Conservation (phyloP, 2,329 filamentous ascomycete species). For the Lachnellula subtilissima region DNA sequence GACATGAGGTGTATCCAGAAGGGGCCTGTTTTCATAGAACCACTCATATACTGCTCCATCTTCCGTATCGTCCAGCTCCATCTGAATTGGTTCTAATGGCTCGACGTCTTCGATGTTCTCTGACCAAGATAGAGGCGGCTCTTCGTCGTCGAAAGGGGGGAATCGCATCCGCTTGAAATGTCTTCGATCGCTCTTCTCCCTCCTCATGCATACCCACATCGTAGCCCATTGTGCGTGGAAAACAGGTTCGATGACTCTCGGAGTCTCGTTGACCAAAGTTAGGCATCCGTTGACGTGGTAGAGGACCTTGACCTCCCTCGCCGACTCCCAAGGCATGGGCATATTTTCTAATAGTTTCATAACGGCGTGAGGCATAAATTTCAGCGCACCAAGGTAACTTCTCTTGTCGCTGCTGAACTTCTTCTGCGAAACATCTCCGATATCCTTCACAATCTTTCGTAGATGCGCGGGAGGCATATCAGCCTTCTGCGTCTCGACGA, state of each 20-base stretch:
- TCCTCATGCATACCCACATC: constrained; percentile 98
- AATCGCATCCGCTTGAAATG: constrained; percentile 99
- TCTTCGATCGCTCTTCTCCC: constrained; percentile 92
- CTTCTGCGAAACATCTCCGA: constrained; percentile 98
- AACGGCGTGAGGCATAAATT: constrained; percentile 99
- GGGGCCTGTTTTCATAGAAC: constrained; percentile 93
- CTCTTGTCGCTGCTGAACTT: constrained; percentile 99
- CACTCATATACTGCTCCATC: constrained; percentile 89
- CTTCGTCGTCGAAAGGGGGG: constrained; percentile 96
- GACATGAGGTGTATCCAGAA: constrained; percentile 87
- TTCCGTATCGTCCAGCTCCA: constrained; percentile 94
- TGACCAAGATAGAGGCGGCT: constrained; percentile 94
- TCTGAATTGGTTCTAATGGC: constrained; percentile 93
- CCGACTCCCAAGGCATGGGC: constrained; percentile 99
- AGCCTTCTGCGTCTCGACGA: constrained; percentile 96
- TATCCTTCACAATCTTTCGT: constrained; percentile 96
- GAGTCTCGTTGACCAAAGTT: constrained; percentile 93
- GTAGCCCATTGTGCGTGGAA: constrained; percentile 99
- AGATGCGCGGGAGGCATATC: constrained; percentile 98
- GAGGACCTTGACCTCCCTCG: constrained; percentile 92
- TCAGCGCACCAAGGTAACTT: constrained; percentile 92
- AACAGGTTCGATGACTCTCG: constrained; percentile 93
- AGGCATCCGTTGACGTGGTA: constrained; percentile 98
- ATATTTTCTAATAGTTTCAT: constrained; percentile 97
- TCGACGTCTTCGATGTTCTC: constrained; percentile 99